Base-by-base conservation (phyloP, 768 basidiomycete genomes). In the Mrakia blollopis region DNA sequence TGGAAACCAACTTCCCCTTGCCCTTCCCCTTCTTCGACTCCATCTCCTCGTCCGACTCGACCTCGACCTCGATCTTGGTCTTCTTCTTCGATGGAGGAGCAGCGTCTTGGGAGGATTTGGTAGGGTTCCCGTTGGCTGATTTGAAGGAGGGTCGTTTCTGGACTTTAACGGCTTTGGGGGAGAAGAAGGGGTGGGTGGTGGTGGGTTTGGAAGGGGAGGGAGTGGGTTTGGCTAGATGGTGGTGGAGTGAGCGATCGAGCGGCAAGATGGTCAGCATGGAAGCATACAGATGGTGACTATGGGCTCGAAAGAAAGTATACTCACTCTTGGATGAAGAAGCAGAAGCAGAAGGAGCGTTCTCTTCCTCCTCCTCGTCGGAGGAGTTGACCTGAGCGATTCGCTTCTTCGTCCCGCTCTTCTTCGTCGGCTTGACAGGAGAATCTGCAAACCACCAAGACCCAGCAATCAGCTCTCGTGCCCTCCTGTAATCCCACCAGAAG, bases 1-100 rank as follows among this genome's bases (percentile, higher is more conserved):
- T 65, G 11, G 62, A 44, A 25, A 74, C 28, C 39, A 54, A 13
- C 60, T 72, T 72, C 30, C 35, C 50, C 32, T 72, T 74, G 23
- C 60, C 57, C 28, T 63, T 28, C 30, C 23, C 16, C n/a, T 25
- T 54, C 18, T 35, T 18, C 18, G 21, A 41, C 37, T 18, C 41
- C 52, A 30, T 30, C 57, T 47, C 41, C 61, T 54, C 63, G 25
- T 69, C 74, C 11, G 47, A 41, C 32, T 52, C 44, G n/a, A 52
- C 65, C 28, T 67, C 54, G n/a, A n/a, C n/a, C 50, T 69, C 62
- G 35, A 57, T 41, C 65, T 21, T 70, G 8, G 41, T 11, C 52
- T 30, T 60, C 74, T 70, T 75, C 16, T 23, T 10, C 2, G 32
- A 23, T 25, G 44, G 37, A 35, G 47, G 44, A 18, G 47, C 47